Base-by-base conservation (phyloP, 1,139 yeast species). In the Saccharomyces hybrid region DNA sequence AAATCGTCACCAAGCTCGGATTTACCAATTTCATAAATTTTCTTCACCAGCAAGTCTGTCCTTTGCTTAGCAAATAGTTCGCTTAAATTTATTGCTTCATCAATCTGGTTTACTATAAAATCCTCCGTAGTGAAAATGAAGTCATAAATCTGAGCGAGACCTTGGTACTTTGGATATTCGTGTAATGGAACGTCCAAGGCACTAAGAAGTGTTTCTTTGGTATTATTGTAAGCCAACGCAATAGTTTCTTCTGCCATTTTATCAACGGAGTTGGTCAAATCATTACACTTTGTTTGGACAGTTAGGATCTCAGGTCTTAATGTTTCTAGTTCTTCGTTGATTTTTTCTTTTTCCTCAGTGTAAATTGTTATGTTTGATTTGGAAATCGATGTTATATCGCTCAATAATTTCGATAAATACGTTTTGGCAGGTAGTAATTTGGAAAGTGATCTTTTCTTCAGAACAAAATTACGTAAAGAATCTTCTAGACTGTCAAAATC, bases 371-470 rank as follows among this genome's bases (percentile, higher is more conserved):
- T 78, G 64, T 93, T 93, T 29, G 81, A 73, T 11, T 75, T 71
- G 0, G 96, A 79, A 21, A 93, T 75, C 1, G 74, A 71, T 55
- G 75, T 76, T 51, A 91, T 68, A 67, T 95, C 99, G 16, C 71
- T 71, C 51, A 88, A 77, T 19, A 91, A 70, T 64, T 91, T 91
- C 26, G 77, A 60, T 42, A 93, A 73, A 64, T 87, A 95, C 24
- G 86, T 90, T 67, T 91, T 90, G 0, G 97, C 98, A 0, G 99
- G 99, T 48, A 89, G 79, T 26, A 95, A 75, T 69, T 95, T 95
- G 0, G 98, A 90, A 16, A 88, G 72, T 0, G 97, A 84, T 63
- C 99, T 79, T 66, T 91, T 93, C 62, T 91, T 96, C 44, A 95
- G 76, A 4, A 95, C 84, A 68, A 95, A 95, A 62, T 84, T 85